These are phyloP conservation scores for Davidsoniella eucalypti DNA, from an alignment of 2,329 filamentous ascomycete species.

Conservation along the genomic window DNA sequence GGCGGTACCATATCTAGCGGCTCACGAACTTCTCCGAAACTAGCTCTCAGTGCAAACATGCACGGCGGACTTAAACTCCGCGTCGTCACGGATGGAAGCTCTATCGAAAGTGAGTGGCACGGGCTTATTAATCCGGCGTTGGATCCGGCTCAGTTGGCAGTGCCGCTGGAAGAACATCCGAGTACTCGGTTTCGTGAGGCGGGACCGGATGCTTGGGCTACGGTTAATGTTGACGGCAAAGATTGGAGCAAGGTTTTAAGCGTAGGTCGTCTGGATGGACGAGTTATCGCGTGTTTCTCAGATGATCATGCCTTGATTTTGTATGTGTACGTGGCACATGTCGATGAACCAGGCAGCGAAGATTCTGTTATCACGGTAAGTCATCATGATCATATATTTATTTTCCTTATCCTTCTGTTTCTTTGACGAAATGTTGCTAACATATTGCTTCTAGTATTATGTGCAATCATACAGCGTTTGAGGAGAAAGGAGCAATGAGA, in stretches of 20 bases:
- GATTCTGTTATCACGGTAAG: slow-evolving; percentile 63
- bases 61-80: slow-evolving; percentile 69
- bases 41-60: slow-evolving; percentile 89
- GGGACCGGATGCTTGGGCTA: slow-evolving; percentile 73
- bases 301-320: slow-evolving; percentile 66
- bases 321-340: slow-evolving; percentile 63
- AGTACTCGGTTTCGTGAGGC: slow-evolving; percentile 62
- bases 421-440: neutral
- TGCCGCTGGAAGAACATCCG: slow-evolving; percentile 62
- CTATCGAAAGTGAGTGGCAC: slow-evolving; percentile 73
- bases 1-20: slow-evolving; percentile 15
- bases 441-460: slow-evolving; percentile 22
- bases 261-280: slow-evolving; percentile 72
- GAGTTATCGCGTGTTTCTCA: slow-evolving; percentile 83
- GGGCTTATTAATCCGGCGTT: slow-evolving; percentile 76
- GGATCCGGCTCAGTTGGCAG: slow-evolving; percentile 58
- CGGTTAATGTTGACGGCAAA: slow-evolving; percentile 75
- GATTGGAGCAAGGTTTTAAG: slow-evolving; percentile 94
- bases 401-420: neutral
- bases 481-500: too few species aligned
- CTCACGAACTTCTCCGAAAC: slow-evolving; percentile 35
- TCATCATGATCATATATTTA: slow-evolving; percentile 9
- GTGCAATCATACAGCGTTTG: slow-evolving; percentile 25
- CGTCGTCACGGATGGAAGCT: slow-evolving; percentile 67
- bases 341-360: slow-evolving; percentile 47